Percentiles rank a stretch among this genome's conserved stretches.
phyloP scores from a whole-genome alignment of 352 stramenopile genomes.

The Globisporangium paroecandrum region DNA sequence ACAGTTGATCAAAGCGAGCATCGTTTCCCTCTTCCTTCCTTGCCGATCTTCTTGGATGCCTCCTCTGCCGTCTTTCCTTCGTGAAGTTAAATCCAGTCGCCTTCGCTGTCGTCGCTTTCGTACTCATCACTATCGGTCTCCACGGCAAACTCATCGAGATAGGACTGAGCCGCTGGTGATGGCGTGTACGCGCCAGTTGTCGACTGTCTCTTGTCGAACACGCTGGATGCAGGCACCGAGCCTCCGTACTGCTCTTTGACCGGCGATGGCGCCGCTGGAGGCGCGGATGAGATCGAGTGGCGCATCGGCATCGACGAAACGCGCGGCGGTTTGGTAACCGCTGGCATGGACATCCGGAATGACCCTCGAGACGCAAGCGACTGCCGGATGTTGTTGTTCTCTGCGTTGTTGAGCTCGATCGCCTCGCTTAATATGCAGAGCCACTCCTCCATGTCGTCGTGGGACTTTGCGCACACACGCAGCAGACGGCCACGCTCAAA shows the following conservation, averaged over 20 bases:
- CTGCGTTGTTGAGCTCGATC: constrained; percentile 52
- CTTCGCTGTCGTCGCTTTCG: constrained; percentile 66
- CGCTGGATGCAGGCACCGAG: constrained; percentile 19
- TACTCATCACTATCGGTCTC: constrained; percentile 45
- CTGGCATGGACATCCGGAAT: constrained; percentile 36
- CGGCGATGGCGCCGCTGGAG: constrained; percentile 11
- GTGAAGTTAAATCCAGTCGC: constrained; percentile 65
- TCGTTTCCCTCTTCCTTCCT: neutral
- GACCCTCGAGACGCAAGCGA: constrained; percentile 38
- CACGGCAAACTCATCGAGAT: constrained; percentile 34
- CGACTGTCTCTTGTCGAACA: constrained; percentile 34
- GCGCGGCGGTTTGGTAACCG: constrained; percentile 20
- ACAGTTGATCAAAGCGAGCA: constrained; percentile 2
- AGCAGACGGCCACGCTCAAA: constrained; percentile 78
- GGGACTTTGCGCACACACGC: constrained; percentile 59
- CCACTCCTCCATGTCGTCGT: constrained; percentile 71
- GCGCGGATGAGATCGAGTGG: constrained; percentile 41
- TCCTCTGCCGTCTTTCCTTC: neutral
- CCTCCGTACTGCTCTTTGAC: constrained; percentile 25
- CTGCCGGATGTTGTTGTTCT: constrained; percentile 61
- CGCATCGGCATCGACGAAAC: constrained; percentile 37
- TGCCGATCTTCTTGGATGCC: neutral
- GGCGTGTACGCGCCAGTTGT: constrained; percentile 31
- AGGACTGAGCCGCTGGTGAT: constrained; percentile 31
- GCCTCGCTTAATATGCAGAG: constrained; percentile 68